Evolutionary conservation across 2,329 filamentous ascomycete species (phyloP).

Genomic region (Hypoxylon sp.): DNA sequence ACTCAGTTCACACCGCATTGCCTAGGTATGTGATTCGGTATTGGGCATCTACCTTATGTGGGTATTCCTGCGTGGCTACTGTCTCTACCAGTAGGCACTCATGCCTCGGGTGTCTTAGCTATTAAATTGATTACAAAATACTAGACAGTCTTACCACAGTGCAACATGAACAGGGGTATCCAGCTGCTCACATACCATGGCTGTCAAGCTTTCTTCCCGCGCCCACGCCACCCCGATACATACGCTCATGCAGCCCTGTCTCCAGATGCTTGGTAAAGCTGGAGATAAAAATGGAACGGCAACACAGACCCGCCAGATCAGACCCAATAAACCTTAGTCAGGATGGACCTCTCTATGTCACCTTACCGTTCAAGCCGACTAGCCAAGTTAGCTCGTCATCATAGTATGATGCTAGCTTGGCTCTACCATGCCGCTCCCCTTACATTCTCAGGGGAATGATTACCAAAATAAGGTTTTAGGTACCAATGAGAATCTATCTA

Average conservation of each 20-base stretch:
- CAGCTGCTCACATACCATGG: not conserved
- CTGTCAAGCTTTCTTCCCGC: slow-evolving; percentile 23
- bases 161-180: not conserved
- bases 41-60: not conserved
- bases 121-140: slow-evolving; percentile 5
- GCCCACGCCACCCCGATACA: slow-evolving; percentile 14
- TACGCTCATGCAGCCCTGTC: slow-evolving; percentile 31
- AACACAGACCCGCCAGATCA: slow-evolving; percentile 34
- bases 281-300: slow-evolving; percentile 44
- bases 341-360: slow-evolving; percentile 25
- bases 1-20: slow-evolving; percentile 15
- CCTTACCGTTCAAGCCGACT: slow-evolving; percentile 29
- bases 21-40: not conserved
- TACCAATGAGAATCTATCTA: slow-evolving; percentile 17
- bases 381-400: slow-evolving; percentile 21
- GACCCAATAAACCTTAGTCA: slow-evolving; percentile 35
- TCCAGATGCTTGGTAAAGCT: slow-evolving; percentile 43
- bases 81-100: not conserved
- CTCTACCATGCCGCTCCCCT: slow-evolving; percentile 12
- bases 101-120: not conserved
- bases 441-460: slow-evolving; percentile 12
- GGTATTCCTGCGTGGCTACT: not conserved
- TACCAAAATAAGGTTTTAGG: slow-evolving; percentile 24
- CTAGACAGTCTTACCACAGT: slow-evolving; percentile 22
- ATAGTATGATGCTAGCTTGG: slow-evolving; percentile 20